phyloP scores from a whole-genome alignment of 768 basidiomycete species.

The Clathrus columnatus region DNA sequence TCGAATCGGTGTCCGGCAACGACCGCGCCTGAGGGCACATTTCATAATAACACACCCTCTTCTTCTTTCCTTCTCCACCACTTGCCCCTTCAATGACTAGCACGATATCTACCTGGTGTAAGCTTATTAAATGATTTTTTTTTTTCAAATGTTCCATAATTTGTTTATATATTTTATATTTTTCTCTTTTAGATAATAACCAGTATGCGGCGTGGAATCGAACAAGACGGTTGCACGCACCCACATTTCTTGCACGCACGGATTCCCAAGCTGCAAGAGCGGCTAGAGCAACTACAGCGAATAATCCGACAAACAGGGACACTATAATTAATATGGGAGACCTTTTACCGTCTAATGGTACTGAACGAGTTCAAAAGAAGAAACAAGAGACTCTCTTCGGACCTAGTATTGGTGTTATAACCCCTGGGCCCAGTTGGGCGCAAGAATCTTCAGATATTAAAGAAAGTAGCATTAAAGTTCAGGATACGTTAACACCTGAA shows the following conservation, averaged over 20 bases:
- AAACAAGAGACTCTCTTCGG: conserved; percentile 82
- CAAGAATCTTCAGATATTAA: conserved; percentile 25
- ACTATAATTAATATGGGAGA: conserved; percentile 27
- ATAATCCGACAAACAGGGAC: conserved; percentile 18
- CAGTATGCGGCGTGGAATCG: conserved; percentile 54
- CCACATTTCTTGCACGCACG: conserved; percentile 45
- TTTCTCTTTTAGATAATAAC: conserved; percentile 30
- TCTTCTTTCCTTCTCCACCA: neutral
- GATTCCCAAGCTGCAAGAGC: conserved; percentile 40
- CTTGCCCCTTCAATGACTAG: neutral
- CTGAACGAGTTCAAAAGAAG: conserved; percentile 26
- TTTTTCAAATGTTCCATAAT: no score
- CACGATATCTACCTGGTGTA: conserved; percentile 13
- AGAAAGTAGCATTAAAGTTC: conserved; percentile 52
- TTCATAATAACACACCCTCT: no score
- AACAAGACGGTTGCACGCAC: conserved; percentile 40
- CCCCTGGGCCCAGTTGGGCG: conserved; percentile 64
- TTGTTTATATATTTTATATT: neutral
- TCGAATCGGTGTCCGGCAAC: neutral
- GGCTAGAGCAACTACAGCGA: conserved; percentile 41
- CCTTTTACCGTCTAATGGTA: conserved; percentile 13
- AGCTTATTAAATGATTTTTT: neutral
- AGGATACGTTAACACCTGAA: conserved; percentile 73
- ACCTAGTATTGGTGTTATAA: conserved; percentile 77
- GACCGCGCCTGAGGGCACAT: neutral